phyloP scores from a whole-genome alignment of 805 yeast genomes.

The Schwanniomyces yamadae region DNA sequence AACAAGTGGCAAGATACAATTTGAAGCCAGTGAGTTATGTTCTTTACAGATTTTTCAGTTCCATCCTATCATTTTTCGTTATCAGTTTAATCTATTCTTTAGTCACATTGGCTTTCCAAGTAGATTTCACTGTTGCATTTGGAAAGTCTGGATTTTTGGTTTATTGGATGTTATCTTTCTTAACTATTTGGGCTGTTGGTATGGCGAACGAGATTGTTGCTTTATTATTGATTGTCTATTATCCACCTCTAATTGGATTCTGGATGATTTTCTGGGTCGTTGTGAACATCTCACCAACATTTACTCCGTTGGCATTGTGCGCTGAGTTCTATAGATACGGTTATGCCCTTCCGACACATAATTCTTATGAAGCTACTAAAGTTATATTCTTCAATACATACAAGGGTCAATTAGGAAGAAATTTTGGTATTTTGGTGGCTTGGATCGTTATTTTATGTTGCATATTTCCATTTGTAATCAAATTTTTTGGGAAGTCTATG shows the following conservation, averaged over 20 bases:
- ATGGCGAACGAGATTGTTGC: constrained; percentile 69
- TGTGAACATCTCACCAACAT: constrained; percentile 65
- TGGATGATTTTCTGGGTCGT: constrained; percentile 75
- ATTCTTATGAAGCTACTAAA: constrained; percentile 59
- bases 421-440: constrained; percentile 56
- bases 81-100: constrained; percentile 57
- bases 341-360: constrained; percentile 58
- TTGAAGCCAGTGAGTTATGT: constrained; percentile 47
- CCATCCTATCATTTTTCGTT: constrained; percentile 55
- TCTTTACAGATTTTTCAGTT: constrained; percentile 49
- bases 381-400: constrained; percentile 57
- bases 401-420: constrained; percentile 57
- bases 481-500: constrained; percentile 38
- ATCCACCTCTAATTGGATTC: constrained; percentile 67
- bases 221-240: constrained; percentile 46
- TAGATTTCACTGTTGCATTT: constrained; percentile 55
- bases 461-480: constrained; percentile 45
- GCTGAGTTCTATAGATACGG: constrained; percentile 35
- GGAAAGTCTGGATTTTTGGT: constrained; percentile 72
- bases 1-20: constrained; percentile 42
- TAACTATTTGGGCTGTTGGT: constrained; percentile 77
- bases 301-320: constrained; percentile 36
- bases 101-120: constrained; percentile 67
- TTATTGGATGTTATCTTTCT: constrained; percentile 65
- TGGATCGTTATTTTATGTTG: constrained; percentile 57